phyloP scores from a whole-genome alignment of 768 basidiomycete genomes.

The Galerina marginata region DNA sequence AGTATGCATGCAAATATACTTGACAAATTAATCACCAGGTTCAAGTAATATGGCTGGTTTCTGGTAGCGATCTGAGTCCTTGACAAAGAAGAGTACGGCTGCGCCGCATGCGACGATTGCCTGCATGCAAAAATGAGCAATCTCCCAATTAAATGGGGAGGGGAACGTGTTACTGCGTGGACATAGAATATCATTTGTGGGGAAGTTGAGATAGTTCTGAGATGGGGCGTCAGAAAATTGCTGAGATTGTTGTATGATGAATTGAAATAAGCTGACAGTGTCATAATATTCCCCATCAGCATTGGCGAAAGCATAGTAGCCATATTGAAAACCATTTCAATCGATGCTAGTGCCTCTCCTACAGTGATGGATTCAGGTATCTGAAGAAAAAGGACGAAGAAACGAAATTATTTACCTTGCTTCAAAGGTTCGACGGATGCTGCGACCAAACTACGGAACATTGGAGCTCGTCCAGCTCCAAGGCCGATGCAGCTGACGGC shows the following conservation, averaged over 20 bases:
- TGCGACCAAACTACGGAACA: slow-evolving; percentile 17
- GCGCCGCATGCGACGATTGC: slow-evolving; percentile 12
- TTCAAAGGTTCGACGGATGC: slow-evolving; percentile 18
- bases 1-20: no score
- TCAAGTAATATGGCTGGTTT: slow-evolving; percentile 8
- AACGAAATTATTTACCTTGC: slow-evolving; percentile 13
- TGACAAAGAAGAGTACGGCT: slow-evolving; percentile 8
- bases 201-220: slow-evolving; percentile 8
- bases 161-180: slow-evolving; percentile 6
- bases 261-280: slow-evolving; percentile 1
- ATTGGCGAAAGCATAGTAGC: slow-evolving; percentile 9
- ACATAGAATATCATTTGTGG: slow-evolving; percentile 14
- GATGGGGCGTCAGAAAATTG: background rate
- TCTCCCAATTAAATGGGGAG: background rate
- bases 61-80: slow-evolving; percentile 15
- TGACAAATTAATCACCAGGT: no score
- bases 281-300: slow-evolving; percentile 12
- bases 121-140: background rate
- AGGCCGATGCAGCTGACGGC: slow-evolving; percentile 16
- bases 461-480: slow-evolving; percentile 14
- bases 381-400: background rate
- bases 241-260: background rate
- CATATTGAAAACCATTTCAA: slow-evolving; percentile 11
- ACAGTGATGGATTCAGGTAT: background rate
- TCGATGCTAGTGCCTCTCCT: slow-evolving; percentile 14